Evolutionary conservation across 2,329 filamentous ascomycete species (phyloP), one percentile per base, ranked within the genome.

Genomic region (Mycogone perniciosa): DNA sequence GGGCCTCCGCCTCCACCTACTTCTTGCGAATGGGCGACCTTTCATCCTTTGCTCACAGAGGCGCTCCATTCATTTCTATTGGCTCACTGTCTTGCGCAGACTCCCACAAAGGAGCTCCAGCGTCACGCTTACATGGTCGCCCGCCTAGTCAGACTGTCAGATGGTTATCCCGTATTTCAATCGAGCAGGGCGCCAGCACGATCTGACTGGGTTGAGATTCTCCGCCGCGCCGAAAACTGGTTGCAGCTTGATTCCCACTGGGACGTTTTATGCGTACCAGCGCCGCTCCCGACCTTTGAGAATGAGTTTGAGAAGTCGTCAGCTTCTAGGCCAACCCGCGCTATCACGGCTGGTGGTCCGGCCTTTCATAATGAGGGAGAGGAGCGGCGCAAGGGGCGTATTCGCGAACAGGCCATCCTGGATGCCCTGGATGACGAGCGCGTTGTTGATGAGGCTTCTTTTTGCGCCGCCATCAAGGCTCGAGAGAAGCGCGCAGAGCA

Each of bases 61-160:
- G 86, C 86, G 1, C 76, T 95, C 0, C 88, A 95, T 65, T 85
- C 83, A 4, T 69, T 93, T 2, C 80, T 95, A 7, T 78, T 95
- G 38, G 86, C 84, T 57, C 89, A 95, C 66, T 80, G 80, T n/a
- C 79, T 95, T 7, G 70, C 88, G 6, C 88, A 92, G 66, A 95
- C 89, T 0, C 86, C 88, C 0, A 67, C 80, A 8, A 89, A 86
- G 59, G 88, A 93, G 64, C 78, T 91, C 33, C 80, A 84, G 45
- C 86, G 88, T 34, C 88, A 93, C 63, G 87, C 88, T 0, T 78
- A 89, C 71, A 93, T 91, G 78, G 88, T 86, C 4, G 86, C 88
- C 11, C 82, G 88, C 5, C 75, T 93, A 2, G 77, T 81, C 4
- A 79, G 88, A 20, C 76, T 93, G 27, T 83, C 81, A 44, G 86